phyloP scores from a whole-genome alignment of 129 eudicot genomes.

The Saposhnikovia divaricata region DNA sequence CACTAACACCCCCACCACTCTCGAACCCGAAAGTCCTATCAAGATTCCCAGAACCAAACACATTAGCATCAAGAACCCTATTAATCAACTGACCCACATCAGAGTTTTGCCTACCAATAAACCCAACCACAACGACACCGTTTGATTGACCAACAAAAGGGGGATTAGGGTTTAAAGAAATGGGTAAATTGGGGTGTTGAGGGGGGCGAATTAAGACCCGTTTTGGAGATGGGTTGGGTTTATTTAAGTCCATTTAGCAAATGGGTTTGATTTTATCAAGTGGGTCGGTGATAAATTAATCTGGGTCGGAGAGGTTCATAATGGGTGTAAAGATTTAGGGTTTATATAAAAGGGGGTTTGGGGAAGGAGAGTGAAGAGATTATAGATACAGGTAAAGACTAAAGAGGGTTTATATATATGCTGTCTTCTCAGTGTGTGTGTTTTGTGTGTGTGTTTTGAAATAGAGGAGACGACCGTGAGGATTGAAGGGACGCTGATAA shows the following conservation, averaged over 20 bases:
- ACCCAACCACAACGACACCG: constrained; percentile 84
- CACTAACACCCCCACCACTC: constrained; percentile 25
- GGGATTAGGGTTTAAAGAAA: constrained; percentile 11
- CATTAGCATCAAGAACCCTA: constrained; percentile 60
- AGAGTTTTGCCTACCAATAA: constrained; percentile 41
- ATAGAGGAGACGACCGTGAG: constrained; percentile 1
- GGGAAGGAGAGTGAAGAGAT: not conserved
- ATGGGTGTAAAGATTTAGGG: not conserved
- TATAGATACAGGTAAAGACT: not conserved
- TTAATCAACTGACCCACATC: constrained; percentile 69
- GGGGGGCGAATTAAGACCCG: constrained; percentile 81
- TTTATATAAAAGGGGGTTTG: not conserved
- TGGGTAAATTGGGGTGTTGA: not conserved
- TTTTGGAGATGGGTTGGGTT: constrained; percentile 53
- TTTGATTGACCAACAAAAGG: constrained; percentile 21
- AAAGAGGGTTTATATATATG: not conserved
- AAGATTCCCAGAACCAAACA: constrained; percentile 62
- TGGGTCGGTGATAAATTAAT: constrained; percentile 13
- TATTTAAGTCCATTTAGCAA: constrained; percentile 47
- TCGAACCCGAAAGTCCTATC: constrained; percentile 37
- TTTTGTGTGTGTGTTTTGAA: not conserved
- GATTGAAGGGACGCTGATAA: not conserved
- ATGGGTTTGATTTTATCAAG: not conserved
- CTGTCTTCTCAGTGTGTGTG: not conserved
- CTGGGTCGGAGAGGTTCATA: not conserved